Evolutionary conservation across 495 filamentous ascomycete species (phyloP).

Genomic region (Annulohypoxylon stygium): DNA sequence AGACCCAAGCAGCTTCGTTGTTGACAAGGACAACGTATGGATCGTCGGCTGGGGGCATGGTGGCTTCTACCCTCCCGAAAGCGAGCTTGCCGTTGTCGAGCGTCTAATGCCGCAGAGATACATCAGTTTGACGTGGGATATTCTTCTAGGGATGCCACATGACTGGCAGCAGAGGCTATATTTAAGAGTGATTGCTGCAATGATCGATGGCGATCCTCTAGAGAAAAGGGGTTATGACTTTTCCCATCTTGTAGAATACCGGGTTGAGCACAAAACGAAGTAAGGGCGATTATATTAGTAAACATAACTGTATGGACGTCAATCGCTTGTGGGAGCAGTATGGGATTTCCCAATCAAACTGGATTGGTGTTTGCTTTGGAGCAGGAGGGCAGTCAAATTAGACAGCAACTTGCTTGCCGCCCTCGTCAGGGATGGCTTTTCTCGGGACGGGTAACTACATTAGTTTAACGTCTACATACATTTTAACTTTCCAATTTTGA

Average conservation of each 20-base stretch:
- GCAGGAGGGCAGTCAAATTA: constrained; percentile 21
- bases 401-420: constrained; percentile 28
- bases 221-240: not conserved
- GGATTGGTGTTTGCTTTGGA: constrained; percentile 10
- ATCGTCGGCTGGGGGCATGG: constrained; percentile 29
- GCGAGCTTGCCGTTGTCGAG: constrained; percentile 21
- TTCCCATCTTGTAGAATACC: not conserved
- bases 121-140: not conserved
- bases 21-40: not conserved
- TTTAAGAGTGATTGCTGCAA: not conserved
- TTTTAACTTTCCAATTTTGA: constrained; percentile 14
- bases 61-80: constrained; percentile 17
- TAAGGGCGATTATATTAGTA: not conserved
- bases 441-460: constrained; percentile 29
- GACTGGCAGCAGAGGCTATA: not conserved
- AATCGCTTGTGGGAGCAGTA: not conserved
- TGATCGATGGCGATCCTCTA: constrained; percentile 1
- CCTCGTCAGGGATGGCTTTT: constrained; percentile 26
- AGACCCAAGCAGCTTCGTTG: constrained; percentile 26
- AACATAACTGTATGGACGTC: not conserved
- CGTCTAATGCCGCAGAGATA: not conserved
- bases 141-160: constrained; percentile 2
- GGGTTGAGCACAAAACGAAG: not conserved
- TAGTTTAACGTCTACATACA: constrained; percentile 26
- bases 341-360: constrained; percentile 6